Conservation (phyloP, 2,329 filamentous ascomycete species). For the Chalaropsis ovoidea region DNA sequence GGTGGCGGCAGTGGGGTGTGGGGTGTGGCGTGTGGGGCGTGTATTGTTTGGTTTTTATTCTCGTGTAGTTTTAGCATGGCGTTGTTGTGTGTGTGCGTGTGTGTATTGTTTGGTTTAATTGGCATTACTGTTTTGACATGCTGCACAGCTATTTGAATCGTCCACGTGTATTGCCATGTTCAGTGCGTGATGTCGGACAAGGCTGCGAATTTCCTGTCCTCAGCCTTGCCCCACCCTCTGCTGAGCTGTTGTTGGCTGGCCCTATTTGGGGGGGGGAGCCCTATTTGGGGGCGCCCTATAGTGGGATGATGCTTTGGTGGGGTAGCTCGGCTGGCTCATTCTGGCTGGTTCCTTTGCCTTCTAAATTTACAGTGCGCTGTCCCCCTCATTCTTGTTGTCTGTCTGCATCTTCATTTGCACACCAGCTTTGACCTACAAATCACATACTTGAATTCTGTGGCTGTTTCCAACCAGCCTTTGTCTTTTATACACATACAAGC, state of each 20-base stretch:
- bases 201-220: background rate
- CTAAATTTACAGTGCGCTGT: conserved; percentile 8
- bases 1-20: background rate
- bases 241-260: background rate
- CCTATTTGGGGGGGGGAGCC: background rate
- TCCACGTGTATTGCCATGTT: background rate
- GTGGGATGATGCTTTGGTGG: conserved; percentile 9
- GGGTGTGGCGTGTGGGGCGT: background rate
- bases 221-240: conserved; percentile 12
- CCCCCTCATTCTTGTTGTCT: background rate
- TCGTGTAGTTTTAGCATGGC: conserved; percentile 18
- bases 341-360: conserved; percentile 14
- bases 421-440: background rate
- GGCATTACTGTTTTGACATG: background rate
- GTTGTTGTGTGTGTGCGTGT: conserved; percentile 19
- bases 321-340: background rate
- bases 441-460: background rate
- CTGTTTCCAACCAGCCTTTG: background rate
- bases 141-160: too few species aligned
- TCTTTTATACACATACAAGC: background rate
- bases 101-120: background rate
- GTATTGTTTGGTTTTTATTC: conserved; percentile 12
- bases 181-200: conserved; percentile 17
- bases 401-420: background rate
- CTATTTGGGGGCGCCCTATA: background rate